phyloP scores from a whole-genome alignment of 768 basidiomycete genomes.

The Coprinopsis cinerea region DNA sequence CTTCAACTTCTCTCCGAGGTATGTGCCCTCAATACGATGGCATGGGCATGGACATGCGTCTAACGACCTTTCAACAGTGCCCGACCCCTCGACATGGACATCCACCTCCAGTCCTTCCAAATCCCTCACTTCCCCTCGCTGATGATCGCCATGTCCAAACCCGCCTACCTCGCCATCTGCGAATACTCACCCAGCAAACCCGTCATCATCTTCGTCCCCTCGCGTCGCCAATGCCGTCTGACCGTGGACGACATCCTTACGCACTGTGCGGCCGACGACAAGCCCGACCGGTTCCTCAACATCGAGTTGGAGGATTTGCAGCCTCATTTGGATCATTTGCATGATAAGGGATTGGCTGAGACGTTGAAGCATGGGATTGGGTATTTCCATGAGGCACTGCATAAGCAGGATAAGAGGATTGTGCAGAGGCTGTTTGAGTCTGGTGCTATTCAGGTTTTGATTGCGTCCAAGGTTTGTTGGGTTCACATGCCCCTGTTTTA shows the following conservation, averaged over 20 bases:
- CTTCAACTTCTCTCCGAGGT: conserved; percentile 97
- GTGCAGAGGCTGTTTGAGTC: conserved; percentile 90
- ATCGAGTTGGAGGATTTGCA: conserved; percentile 77
- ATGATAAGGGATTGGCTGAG: conserved; percentile 70
- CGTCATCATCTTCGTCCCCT: conserved; percentile 89
- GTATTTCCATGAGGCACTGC: conserved; percentile 92
- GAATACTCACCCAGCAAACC: conserved; percentile 85
- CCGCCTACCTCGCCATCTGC: conserved; percentile 86
- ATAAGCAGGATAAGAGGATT: conserved; percentile 89
- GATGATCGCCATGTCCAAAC: conserved; percentile 99
- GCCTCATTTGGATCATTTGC: conserved; percentile 82
- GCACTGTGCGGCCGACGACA: conserved; percentile 84
- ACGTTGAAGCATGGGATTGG: conserved; percentile 87
- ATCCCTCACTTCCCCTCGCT: conserved; percentile 98
- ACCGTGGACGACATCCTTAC: conserved; percentile 88
- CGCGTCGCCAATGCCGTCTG: conserved; percentile 87
- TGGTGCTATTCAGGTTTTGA: conserved; percentile 90
- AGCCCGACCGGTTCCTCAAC: conserved; percentile 84
- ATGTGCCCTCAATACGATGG: conserved; percentile 11
- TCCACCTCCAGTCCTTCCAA: conserved; percentile 92
- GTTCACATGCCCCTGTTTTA: conserved; percentile 4
- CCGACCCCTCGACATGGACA: conserved; percentile 95
- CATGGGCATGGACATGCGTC: background rate
- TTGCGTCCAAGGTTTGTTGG: conserved; percentile 78
- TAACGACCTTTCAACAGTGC: conserved; percentile 44